Evolutionary conservation across 352 stramenopile genomes (phyloP).

Genomic region (Phytopythium aichiense): DNA sequence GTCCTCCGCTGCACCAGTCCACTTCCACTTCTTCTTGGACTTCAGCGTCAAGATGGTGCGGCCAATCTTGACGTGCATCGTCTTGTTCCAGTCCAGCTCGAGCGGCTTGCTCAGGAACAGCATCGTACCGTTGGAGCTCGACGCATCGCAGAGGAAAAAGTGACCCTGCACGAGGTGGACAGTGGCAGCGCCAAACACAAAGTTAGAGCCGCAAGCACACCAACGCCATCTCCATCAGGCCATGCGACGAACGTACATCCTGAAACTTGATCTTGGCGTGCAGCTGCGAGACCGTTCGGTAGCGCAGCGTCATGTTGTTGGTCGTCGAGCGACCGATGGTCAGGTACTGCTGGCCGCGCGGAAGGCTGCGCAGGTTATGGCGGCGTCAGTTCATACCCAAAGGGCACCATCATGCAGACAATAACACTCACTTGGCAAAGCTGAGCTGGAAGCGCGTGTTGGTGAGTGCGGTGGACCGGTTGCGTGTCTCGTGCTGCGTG

Average conservation of each 20-base stretch:
- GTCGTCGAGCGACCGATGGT: constrained; percentile 78
- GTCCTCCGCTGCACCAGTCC: constrained; percentile 34
- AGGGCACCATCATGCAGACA: neutral
- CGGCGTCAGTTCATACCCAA: neutral
- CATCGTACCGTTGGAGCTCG: constrained; percentile 85
- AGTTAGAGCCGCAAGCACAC: neutral
- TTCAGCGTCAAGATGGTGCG: constrained; percentile 82
- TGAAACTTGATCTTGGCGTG: constrained; percentile 81
- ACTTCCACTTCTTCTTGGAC: constrained; percentile 84
- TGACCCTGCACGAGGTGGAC: constrained; percentile 40
- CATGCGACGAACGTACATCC: constrained; percentile 44
- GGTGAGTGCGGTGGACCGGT: constrained; percentile 78
- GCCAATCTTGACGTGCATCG: constrained; percentile 80
- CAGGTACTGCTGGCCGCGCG: constrained; percentile 62
- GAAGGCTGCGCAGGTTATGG: constrained; percentile 28
- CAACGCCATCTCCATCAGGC: neutral
- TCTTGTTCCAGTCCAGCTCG: constrained; percentile 82
- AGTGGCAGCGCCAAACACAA: neutral
- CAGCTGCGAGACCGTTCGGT: constrained; percentile 82
- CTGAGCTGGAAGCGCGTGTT: constrained; percentile 92
- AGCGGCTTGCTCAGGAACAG: constrained; percentile 76
- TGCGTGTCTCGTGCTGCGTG: constrained; percentile 85
- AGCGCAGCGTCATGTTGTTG: constrained; percentile 85
- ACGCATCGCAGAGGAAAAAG: constrained; percentile 71
- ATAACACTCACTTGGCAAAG: constrained; percentile 78